Evolutionary conservation across 2,329 filamentous ascomycete species (phyloP).

Genomic region (Escovopsis sp.): DNA sequence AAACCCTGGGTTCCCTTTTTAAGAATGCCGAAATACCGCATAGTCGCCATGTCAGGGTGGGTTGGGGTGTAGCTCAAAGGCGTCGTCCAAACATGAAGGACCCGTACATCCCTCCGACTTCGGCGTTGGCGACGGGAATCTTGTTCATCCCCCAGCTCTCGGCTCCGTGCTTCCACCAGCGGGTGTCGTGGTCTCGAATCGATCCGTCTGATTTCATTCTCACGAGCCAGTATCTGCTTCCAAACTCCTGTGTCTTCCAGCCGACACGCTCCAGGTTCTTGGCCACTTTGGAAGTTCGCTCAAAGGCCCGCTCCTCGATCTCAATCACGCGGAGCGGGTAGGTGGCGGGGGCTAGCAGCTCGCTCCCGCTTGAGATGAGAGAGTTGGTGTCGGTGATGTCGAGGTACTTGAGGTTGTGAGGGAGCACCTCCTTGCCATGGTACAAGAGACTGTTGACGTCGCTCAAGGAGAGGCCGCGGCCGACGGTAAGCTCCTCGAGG

Average conservation of each 20-base stretch:
- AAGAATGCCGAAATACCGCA: not conserved
- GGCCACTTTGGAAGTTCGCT: slow-evolving; percentile 46
- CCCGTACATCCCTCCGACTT: slow-evolving; percentile 90
- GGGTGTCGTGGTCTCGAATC: slow-evolving; percentile 31
- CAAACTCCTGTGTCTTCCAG: slow-evolving; percentile 59
- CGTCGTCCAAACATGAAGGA: slow-evolving; percentile 49
- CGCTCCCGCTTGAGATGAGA: slow-evolving; percentile 45
- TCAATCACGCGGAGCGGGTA: slow-evolving; percentile 65
- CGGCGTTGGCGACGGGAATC: slow-evolving; percentile 77
- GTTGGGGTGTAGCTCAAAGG: slow-evolving; percentile 23
- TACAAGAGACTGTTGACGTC: slow-evolving; percentile 54
- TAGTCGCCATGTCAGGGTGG: not conserved
- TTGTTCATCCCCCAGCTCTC: slow-evolving; percentile 79
- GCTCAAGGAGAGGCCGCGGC: slow-evolving; percentile 47
- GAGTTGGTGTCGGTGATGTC: slow-evolving; percentile 52
- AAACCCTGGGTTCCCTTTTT: not conserved
- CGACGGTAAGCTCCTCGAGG: slow-evolving; percentile 65
- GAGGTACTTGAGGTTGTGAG: slow-evolving; percentile 55
- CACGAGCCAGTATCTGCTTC: slow-evolving; percentile 53
- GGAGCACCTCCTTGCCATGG: slow-evolving; percentile 24
- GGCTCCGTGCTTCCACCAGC: slow-evolving; percentile 73
- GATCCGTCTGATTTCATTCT: slow-evolving; percentile 26
- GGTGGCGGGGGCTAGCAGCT: slow-evolving; percentile 43
- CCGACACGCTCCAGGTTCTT: slow-evolving; percentile 46
- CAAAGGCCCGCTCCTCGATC: slow-evolving; percentile 52